Percentiles rank a stretch among this genome's conserved stretches.
Evolutionary conservation across 2,329 filamentous ascomycete genomes (phyloP).

Genomic region (Claviceps sp.): DNA sequence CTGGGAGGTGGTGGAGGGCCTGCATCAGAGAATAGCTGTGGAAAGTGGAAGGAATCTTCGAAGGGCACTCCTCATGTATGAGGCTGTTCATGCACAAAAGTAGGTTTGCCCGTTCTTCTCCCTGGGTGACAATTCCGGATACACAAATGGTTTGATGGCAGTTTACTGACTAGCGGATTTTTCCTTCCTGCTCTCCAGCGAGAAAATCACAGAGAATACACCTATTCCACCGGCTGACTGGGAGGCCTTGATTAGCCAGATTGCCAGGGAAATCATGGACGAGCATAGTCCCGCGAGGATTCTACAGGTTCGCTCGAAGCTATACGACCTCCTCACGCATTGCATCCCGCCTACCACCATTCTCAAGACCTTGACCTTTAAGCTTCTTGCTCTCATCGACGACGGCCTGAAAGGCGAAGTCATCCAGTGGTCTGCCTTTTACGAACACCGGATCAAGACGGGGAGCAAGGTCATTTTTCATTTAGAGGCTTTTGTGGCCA

Average conservation of each 20-base stretch:
- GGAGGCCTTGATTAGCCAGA: slow-evolving; percentile 80
- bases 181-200: slow-evolving; percentile 37
- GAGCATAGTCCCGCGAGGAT: slow-evolving; percentile 87
- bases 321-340: slow-evolving; percentile 95
- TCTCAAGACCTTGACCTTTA: slow-evolving; percentile 88
- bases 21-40: slow-evolving; percentile 76
- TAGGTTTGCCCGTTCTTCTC: slow-evolving; percentile 30
- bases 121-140: background rate
- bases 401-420: slow-evolving; percentile 84
- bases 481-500: slow-evolving; percentile 93
- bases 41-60: slow-evolving; percentile 87
- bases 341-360: slow-evolving; percentile 94
- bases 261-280: slow-evolving; percentile 85
- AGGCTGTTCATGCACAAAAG: slow-evolving; percentile 96
- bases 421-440: slow-evolving; percentile 92
- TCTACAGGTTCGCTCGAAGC: slow-evolving; percentile 73
- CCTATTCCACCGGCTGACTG: slow-evolving; percentile 91
- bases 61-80: slow-evolving; percentile 87
- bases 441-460: slow-evolving; percentile 85
- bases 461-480: slow-evolving; percentile 97
- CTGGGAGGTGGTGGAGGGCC: slow-evolving; percentile 60
- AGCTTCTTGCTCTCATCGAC: slow-evolving; percentile 75
- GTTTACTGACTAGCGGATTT: slow-evolving; percentile 16
- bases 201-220: slow-evolving; percentile 78
- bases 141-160: background rate